These are phyloP conservation scores for Colletotrichum australisinense DNA, from an alignment of 2,329 filamentous ascomycete genomes.

Conservation along the genomic window DNA sequence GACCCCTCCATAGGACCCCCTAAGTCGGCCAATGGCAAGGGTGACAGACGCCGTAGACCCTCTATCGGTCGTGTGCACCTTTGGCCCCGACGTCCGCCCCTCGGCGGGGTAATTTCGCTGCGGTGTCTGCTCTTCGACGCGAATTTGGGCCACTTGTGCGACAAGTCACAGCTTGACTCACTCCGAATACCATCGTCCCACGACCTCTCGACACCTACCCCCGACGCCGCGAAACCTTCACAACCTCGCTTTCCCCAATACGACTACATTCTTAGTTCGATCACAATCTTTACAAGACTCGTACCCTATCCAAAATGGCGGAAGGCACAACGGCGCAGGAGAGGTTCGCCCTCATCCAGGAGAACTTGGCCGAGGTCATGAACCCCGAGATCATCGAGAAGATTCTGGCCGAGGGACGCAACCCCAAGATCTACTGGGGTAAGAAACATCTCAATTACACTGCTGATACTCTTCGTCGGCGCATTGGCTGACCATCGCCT, in stretches of 20 bases:
- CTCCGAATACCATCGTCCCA: constrained; percentile 2
- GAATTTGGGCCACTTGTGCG: constrained; percentile 28
- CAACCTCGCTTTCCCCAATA: neutral
- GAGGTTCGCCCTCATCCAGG: constrained; percentile 80
- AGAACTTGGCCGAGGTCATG: constrained; percentile 84
- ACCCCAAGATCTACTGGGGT: constrained; percentile 88
- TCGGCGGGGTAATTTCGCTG: constrained; percentile 37
- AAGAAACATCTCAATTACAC: constrained; percentile 33
- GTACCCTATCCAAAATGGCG: constrained; percentile 36
- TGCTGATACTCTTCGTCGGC: neutral
- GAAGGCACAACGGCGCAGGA: constrained; percentile 60
- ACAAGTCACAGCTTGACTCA: constrained; percentile 31
- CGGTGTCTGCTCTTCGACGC: constrained; percentile 1
- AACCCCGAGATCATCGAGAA: constrained; percentile 86
- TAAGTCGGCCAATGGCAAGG: constrained; percentile 29
- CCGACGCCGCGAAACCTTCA: neutral
- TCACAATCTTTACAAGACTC: neutral
- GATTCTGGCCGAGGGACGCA: constrained; percentile 76
- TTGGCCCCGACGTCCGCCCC: constrained; percentile 30
- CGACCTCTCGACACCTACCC: neutral
- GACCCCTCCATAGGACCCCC: constrained; percentile 8
- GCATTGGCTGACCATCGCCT: constrained; percentile 27
- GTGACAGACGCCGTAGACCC: constrained; percentile 24
- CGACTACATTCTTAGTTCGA: neutral
- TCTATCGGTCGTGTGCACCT: constrained; percentile 29